phyloP scores from a whole-genome alignment of 257 asterid species.

The Primulina tabacum region DNA sequence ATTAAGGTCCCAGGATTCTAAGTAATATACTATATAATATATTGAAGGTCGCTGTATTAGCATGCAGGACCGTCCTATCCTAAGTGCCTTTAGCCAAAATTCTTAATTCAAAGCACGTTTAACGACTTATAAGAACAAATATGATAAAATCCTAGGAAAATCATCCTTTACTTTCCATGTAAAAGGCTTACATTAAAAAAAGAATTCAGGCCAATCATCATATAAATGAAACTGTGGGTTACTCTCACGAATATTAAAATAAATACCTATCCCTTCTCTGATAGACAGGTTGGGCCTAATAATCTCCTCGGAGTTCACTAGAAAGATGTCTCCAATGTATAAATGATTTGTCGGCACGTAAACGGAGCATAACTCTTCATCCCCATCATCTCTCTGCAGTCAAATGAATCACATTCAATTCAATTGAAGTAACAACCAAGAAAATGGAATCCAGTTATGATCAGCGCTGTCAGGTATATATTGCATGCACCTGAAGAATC shows the following conservation, averaged over 20 bases:
- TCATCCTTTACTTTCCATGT: background rate
- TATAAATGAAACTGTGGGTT: background rate
- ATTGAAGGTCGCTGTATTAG: background rate
- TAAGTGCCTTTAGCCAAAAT: too few species aligned
- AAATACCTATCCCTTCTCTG: conserved; percentile 24
- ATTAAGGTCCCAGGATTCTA: too few species aligned
- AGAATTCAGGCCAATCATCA: background rate
- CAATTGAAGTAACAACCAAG: background rate
- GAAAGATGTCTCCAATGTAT: conserved; percentile 15
- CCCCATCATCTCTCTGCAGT: conserved; percentile 1
- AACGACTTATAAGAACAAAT: too few species aligned
- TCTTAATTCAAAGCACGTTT: too few species aligned
- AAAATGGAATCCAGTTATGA: background rate
- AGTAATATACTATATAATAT: too few species aligned
- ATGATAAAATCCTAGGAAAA: too few species aligned
- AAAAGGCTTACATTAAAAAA: too few species aligned
- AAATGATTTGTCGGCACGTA: conserved; percentile 20
- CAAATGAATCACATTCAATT: background rate
- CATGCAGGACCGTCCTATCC: background rate
- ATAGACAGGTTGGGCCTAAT: conserved; percentile 15
- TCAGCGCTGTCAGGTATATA: conserved; percentile 1
- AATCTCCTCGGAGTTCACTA: conserved; percentile 10
- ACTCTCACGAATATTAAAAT: background rate
- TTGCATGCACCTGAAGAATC: conserved; percentile 42
- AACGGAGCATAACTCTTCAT: conserved; percentile 18